Percentiles rank a stretch among this genome's conserved stretches.
phyloP scores from a whole-genome alignment of 106 monocot genomes.

The Narthecium ossifragum region DNA sequence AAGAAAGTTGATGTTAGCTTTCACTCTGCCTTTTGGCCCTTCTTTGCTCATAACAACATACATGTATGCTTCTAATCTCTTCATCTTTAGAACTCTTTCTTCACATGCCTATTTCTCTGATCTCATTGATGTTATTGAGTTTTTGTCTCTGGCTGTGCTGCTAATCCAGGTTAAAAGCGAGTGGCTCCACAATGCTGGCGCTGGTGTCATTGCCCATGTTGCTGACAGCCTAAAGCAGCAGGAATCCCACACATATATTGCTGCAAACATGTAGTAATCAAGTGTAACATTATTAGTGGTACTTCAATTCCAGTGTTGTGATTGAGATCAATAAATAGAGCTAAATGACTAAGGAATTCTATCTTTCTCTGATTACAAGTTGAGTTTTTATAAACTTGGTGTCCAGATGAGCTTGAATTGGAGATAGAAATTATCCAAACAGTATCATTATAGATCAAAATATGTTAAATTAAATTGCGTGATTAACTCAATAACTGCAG shows the following conservation, averaged over 20 bases:
- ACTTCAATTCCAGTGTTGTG: no score
- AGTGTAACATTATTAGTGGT: no score
- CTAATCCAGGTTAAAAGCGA: slow-evolving; percentile 74
- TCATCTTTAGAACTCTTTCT: not conserved
- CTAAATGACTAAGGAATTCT: no score
- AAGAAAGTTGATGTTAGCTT: slow-evolving; percentile 98
- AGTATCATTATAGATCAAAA: no score
- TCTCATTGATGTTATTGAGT: not conserved
- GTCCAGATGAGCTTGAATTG: no score
- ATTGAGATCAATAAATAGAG: no score
- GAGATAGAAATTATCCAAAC: no score
- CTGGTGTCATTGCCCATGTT: slow-evolving; percentile 83
- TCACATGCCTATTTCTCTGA: not conserved
- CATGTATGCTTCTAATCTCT: slow-evolving; percentile 44
- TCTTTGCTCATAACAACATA: slow-evolving; percentile 94
- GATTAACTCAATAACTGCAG: no score
- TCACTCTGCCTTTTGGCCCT: slow-evolving; percentile 79
- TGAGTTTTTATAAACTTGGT: no score
- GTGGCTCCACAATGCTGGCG: slow-evolving; percentile 79
- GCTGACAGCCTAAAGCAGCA: slow-evolving; percentile 67
- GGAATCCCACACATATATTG: slow-evolving; percentile 29
- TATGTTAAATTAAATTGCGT: no score
- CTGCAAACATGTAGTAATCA: slow-evolving; percentile 67
- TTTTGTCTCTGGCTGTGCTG: not conserved
- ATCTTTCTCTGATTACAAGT: not conserved